phyloP scores from a whole-genome alignment of 2,329 filamentous ascomycete species.

The Penicillium sp. region DNA sequence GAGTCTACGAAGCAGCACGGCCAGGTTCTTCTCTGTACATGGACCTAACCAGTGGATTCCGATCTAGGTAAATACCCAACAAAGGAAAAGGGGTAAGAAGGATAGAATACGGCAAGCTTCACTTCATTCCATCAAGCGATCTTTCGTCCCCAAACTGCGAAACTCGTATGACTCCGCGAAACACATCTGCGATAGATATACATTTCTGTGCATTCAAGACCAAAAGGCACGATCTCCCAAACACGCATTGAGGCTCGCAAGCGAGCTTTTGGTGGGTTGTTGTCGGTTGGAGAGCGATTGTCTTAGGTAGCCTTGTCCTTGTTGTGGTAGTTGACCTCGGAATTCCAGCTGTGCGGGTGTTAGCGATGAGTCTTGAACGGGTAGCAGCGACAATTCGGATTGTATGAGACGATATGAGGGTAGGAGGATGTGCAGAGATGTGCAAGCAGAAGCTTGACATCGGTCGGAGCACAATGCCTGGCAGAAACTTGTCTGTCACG shows the following conservation, averaged over 20 bases:
- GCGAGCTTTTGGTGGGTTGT: conserved; percentile 5
- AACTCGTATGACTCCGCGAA: conserved; percentile 17
- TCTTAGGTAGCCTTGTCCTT: conserved; percentile 67
- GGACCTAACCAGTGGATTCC: conserved; percentile 8
- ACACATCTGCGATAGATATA: conserved; percentile 35
- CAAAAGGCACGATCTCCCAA: conserved; percentile 10
- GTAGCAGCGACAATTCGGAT: not conserved
- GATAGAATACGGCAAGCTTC: conserved; percentile 17
- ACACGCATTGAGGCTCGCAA: conserved; percentile 9
- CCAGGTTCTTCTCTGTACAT: not conserved
- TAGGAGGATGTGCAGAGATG: not conserved
- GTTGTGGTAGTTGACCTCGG: conserved; percentile 95
- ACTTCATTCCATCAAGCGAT: conserved; percentile 27
- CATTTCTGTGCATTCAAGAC: conserved; percentile 25
- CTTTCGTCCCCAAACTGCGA: conserved; percentile 11
- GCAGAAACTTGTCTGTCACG: not conserved
- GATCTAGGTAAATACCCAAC: conserved; percentile 12
- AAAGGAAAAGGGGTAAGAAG: conserved; percentile 19
- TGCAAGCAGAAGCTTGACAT: not conserved
- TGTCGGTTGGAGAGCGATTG: not conserved
- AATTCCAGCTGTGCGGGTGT: conserved; percentile 74
- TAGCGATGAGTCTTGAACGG: conserved; percentile 10
- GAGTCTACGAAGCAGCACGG: no score
- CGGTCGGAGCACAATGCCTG: not conserved
- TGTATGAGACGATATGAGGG: not conserved